Percentiles rank a stretch among this genome's conserved stretches.
Conservation (phyloP, 116 monocot genomes). For the Cymodocea nodosa region DNA sequence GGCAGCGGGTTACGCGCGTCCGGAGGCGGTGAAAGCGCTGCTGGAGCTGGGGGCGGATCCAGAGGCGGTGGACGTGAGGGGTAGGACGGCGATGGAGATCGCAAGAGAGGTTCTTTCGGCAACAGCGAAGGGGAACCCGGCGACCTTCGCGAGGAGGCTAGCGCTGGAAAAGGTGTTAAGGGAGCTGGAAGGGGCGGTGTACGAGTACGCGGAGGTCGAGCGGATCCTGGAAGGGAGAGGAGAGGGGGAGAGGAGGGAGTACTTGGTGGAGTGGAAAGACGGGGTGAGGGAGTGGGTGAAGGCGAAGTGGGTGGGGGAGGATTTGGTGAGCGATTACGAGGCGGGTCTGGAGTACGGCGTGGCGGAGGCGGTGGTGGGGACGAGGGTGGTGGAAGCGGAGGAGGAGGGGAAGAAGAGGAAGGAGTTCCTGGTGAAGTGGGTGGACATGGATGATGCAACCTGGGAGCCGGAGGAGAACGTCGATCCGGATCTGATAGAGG, state of each 20-base stretch:
- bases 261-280: constrained; percentile 83
- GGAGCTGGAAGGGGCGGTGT: constrained; percentile 74
- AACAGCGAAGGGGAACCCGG: constrained; percentile 51
- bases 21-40: constrained; percentile 55
- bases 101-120: constrained; percentile 47
- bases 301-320: constrained; percentile 66
- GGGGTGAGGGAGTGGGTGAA: constrained; percentile 83
- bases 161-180: constrained; percentile 41
- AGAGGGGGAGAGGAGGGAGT: constrained; percentile 59
- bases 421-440: constrained; percentile 95
- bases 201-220: constrained; percentile 78
- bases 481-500: constrained; percentile 53
- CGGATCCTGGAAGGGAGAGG: constrained; percentile 69
- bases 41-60: constrained; percentile 65
- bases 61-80: constrained; percentile 34
- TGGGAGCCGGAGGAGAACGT: constrained; percentile 95
- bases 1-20: constrained; percentile 74
- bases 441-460: constrained; percentile 71
- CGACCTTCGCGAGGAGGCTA: constrained; percentile 38
- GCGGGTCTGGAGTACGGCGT: constrained; percentile 26
- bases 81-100: constrained; percentile 50
- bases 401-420: constrained; percentile 17
- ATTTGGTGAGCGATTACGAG: constrained; percentile 64
- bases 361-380: neutral
- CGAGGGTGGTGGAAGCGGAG: neutral